Conservation (phyloP, 192 early-diverging fungal genomes). For the Backusella tarrabulga region DNA sequence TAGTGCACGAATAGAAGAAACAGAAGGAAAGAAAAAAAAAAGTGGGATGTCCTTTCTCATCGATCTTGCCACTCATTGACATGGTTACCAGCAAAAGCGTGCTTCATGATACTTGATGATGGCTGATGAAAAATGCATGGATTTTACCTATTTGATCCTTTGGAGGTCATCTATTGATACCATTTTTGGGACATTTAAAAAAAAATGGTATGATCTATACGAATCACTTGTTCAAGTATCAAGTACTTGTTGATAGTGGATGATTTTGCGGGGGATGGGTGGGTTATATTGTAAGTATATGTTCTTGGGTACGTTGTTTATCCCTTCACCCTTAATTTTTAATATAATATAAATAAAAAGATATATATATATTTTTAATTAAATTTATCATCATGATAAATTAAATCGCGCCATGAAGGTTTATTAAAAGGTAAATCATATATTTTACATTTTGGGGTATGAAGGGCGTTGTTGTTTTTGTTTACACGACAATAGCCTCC, state of each 20-base stretch:
- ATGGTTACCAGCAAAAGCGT: no score
- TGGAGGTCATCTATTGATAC: conserved; percentile 54
- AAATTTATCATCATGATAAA: neutral
- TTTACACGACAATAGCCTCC: conserved; percentile 56
- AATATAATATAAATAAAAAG: neutral
- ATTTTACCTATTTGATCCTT: conserved; percentile 85
- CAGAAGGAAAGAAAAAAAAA: no score
- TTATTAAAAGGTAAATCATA: conserved; percentile 69
- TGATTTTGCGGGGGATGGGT: conserved; percentile 23
- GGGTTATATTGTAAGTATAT: conserved; percentile 81
- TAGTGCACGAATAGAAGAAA: no score
- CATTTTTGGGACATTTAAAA: no score
- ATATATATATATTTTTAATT: neutral
- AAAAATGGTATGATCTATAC: no score
- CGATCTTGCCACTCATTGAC: no score
- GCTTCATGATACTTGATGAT: no score
- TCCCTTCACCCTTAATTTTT: conserved; percentile 1
- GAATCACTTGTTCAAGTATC: conserved; percentile 36
- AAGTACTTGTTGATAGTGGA: conserved; percentile 54
- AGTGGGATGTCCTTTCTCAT: no score
- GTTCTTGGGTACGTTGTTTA: conserved; percentile 22
- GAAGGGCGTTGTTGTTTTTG: neutral
- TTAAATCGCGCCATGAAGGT: conserved; percentile 44
- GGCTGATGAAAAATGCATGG: conserved; percentile 47
- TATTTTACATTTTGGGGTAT: neutral